Base-by-base conservation (phyloP, 2,329 filamentous ascomycete genomes). In the Apiospora sp. region DNA sequence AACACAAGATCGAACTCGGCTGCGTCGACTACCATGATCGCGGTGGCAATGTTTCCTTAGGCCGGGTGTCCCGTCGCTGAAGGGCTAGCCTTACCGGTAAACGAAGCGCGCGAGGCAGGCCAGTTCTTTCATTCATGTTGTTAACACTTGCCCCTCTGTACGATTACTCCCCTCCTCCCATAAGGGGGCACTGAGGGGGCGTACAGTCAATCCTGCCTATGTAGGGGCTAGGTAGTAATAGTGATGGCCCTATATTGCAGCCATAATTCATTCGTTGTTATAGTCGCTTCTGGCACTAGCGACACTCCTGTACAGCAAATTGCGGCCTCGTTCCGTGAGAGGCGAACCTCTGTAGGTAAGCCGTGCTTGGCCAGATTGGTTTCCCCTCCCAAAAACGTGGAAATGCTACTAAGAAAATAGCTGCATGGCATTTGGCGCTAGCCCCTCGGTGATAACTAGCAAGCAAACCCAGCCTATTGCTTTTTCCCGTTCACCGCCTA, bases 401-500 rank as follows among this genome's bases (percentile, higher is more conserved):
- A 41, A 64, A 41, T 61, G 16, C 54, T 61, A 10, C 54, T 37
- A 61, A 61, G 51, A 14, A 34, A 34, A 61, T 61, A 34, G 34
- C 58, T 64, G 58, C 58, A 64, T 41, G 58, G 58, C 58, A 64
- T 41, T 41, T n/a, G 10, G 12, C 58, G 34, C 58, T 64, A 64
- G 30, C 58, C 16, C 27, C 10, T 13, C 58, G 58, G 58, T 64
- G 34, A 64, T 64, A 61, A 61, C 13, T 61, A 30, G 58, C 58
- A 64, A 64, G 34, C 58, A 41, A 64, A 41, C 41, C 58, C 58
- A 64, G 34, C 37, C 34, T 64, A 10, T 64, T n/a, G 58, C 58
- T 61, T 64, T 64, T 64, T 41, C 58, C 58, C 34, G 58, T 64
- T 64, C 58, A 64, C 58, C 58, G 58, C 58, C 58, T 64, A 41